phyloP scores from a whole-genome alignment of 1,284 basidiomycete species.

The Phaffia rhodozyma region DNA sequence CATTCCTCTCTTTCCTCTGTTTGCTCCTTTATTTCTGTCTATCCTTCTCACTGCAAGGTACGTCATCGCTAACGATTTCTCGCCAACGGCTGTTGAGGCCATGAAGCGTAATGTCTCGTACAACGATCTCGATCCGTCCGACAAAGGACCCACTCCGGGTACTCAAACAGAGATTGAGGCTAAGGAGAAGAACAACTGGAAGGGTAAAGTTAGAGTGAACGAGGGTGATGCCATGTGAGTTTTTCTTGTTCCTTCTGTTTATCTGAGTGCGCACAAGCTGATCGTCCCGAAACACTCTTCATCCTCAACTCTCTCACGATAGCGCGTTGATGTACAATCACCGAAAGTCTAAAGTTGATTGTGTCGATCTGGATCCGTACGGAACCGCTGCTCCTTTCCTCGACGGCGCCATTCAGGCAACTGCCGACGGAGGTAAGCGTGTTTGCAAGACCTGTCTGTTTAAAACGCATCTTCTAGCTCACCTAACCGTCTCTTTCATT shows the following conservation, averaged over 20 bases:
- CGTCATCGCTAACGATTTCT: conserved; percentile 90
- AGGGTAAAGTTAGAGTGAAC: conserved; percentile 62
- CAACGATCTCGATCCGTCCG: conserved; percentile 56
- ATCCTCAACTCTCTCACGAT: not conserved
- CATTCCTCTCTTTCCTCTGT: not conserved
- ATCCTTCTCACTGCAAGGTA: conserved; percentile 42
- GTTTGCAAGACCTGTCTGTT: not conserved
- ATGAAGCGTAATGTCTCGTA: conserved; percentile 83
- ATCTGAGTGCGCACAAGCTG: not conserved
- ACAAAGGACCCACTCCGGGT: conserved; percentile 12
- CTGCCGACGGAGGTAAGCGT: conserved; percentile 66
- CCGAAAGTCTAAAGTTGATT: conserved; percentile 69
- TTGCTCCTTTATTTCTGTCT: conserved; percentile 14
- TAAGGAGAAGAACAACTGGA: conserved; percentile 19
- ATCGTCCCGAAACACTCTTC: not conserved
- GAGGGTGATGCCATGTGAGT: conserved; percentile 86
- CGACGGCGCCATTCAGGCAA: conserved; percentile 86
- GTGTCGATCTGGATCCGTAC: conserved; percentile 94
- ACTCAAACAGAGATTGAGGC: not conserved
- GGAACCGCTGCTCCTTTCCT: conserved; percentile 95
- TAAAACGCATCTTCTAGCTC: not conserved
- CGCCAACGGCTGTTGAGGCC: conserved; percentile 65
- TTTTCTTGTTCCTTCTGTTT: not conserved
- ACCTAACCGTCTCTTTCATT: not conserved
- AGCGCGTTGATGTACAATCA: conserved; percentile 87